Evolutionary conservation across 2,329 filamentous ascomycete genomes (phyloP), one percentile per base, ranked within the genome.

Genomic region (Arthrobotrys musiformis): DNA sequence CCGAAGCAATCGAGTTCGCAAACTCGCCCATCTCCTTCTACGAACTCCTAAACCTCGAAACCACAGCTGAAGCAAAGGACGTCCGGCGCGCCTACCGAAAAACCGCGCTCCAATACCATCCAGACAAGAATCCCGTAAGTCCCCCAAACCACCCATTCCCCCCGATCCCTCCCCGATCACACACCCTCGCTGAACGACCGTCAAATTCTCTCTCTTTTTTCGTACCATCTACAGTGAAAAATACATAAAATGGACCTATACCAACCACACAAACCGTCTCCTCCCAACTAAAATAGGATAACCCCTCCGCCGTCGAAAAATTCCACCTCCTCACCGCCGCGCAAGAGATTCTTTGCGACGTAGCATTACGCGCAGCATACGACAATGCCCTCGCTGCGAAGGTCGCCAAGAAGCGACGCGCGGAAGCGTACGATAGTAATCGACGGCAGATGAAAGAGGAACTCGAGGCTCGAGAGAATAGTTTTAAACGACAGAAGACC

Each of bases 261-360:
- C 73, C 73, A 70, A 70, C 70, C 48, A 30, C 44, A 48, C 33
- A 30, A 63, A 37, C n/a, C n/a, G n/a, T n/a, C n/a, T 40, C 33
- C 9, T 19, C 40, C 26, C 26, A 22, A 26, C 4, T 30, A 48
- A 50, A 56, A 72, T 72, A 78, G 74, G 74, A 78, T 40, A 78
- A 83, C 28, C 82, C 83, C 24, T 82, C 83, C 40, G 85, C 85
- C 2, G 84, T 85, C 63, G 86, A 87, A 61, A 85, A 84, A 50
- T 88, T 88, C 79, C 86, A 88, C 78, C 81, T 85, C 3, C 82
- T 87, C 7, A 85, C 85, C 37, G 84, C 86, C 80, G 86, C 86
- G 13, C 83, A 84, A 77, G 86, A 87, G 79, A 85, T 88, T 6
- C 84, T 88, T 9, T 82, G 83, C 5, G 85, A 86, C 74, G 80